These are phyloP conservation scores for Xylaria venustula DNA, from an alignment of 495 filamentous ascomycete species.

Conservation along the genomic window DNA sequence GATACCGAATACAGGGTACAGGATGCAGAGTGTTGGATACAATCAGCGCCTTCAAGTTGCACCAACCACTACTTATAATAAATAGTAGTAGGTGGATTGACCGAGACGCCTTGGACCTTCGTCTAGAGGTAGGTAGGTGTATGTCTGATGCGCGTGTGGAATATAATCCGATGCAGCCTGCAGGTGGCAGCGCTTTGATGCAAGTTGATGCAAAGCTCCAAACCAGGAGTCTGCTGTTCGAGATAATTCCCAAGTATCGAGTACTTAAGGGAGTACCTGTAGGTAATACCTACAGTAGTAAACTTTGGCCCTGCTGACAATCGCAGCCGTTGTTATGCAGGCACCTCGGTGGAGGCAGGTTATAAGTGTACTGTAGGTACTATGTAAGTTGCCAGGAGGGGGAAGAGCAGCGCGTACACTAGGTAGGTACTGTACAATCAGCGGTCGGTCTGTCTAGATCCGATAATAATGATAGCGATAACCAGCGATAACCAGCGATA, in stretches of 20 bases:
- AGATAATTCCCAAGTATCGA: background rate
- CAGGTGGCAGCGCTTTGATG: background rate
- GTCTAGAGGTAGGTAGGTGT: background rate
- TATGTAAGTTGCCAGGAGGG: constrained; percentile 3
- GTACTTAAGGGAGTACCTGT: too few relatives aligned
- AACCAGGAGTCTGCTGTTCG: background rate
- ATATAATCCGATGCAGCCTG: constrained; percentile 7
- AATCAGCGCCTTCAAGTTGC: too few relatives aligned
- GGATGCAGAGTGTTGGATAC: too few relatives aligned
- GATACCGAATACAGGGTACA: too few relatives aligned
- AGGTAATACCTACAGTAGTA: too few relatives aligned
- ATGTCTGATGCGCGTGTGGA: background rate
- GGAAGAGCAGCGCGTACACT: background rate
- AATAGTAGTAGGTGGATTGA: background rate
- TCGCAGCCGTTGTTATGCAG: background rate
- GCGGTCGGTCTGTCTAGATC: constrained; percentile 12
- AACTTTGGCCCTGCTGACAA: constrained; percentile 1
- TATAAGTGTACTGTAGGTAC: too few relatives aligned
- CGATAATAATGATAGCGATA: background rate
- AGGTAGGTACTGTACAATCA: too few relatives aligned
- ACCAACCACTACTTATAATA: too few relatives aligned
- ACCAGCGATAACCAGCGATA: background rate
- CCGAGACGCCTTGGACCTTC: too few relatives aligned
- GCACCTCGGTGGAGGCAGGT: background rate
- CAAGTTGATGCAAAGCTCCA: constrained; percentile 4